phyloP scores from a whole-genome alignment of 495 filamentous ascomycete genomes.

The Acidomyces sp. region DNA sequence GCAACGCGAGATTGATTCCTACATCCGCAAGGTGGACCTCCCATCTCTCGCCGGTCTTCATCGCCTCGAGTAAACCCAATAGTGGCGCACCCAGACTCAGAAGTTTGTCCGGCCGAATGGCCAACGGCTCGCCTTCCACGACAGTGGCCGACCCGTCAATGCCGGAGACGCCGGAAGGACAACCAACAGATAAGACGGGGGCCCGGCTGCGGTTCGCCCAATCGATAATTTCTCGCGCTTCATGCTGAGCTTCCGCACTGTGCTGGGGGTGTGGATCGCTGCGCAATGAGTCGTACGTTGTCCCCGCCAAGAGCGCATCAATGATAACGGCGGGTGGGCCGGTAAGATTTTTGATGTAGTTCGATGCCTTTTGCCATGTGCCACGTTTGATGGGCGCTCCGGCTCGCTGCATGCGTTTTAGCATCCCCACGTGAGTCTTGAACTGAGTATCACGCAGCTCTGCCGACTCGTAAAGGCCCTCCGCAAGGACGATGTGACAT shows the following conservation, averaged over 20 bases:
- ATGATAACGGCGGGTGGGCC: conserved; percentile 65
- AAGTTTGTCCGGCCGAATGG: conserved; percentile 60
- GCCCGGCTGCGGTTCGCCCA: conserved; percentile 78
- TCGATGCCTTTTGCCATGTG: conserved; percentile 29
- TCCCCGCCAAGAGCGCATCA: conserved; percentile 74
- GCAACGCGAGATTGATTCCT: conserved; percentile 74
- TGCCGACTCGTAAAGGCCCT: conserved; percentile 4
- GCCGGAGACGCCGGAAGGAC: conserved; percentile 76
- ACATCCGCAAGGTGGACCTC: conserved; percentile 72
- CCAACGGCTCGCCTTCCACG: conserved; percentile 57
- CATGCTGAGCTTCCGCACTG: conserved; percentile 18
- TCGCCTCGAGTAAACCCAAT: conserved; percentile 60
- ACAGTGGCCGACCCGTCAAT: conserved; percentile 48
- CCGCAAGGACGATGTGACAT: conserved; percentile 56
- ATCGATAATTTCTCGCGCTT: conserved; percentile 68
- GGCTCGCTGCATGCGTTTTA: conserved; percentile 61
- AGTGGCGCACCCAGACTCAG: conserved; percentile 77
- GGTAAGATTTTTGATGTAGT: conserved; percentile 40
- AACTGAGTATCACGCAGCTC: conserved; percentile 18
- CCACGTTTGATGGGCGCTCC: conserved; percentile 48
- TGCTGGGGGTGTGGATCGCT: conserved; percentile 27
- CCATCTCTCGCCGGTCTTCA: conserved; percentile 54
- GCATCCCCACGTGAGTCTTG: conserved; percentile 44
- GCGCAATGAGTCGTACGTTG: conserved; percentile 69
- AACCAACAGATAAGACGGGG: conserved; percentile 66